phyloP scores from a whole-genome alignment of 768 basidiomycete species.

The Chalciporus chontae region DNA sequence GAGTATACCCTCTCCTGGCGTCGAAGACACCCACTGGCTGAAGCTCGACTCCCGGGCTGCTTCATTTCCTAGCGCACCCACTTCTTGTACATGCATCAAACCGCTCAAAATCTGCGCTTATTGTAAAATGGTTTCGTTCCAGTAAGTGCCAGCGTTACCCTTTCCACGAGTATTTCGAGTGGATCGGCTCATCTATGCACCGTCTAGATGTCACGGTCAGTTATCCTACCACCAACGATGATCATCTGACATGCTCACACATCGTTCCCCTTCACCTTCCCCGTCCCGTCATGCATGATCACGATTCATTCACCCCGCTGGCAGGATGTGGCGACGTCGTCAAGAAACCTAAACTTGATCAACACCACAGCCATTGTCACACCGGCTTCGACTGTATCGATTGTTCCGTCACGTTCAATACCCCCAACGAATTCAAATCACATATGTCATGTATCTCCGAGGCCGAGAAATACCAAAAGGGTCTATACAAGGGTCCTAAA shows the following conservation, averaged over 20 bases:
- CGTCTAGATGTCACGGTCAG: slow-evolving; percentile 67
- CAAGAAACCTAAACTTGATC: slow-evolving; percentile 91
- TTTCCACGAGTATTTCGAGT: not conserved
- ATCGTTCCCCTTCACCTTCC: not conserved
- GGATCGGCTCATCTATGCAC: not conserved
- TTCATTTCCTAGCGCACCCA: not conserved
- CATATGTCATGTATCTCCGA: slow-evolving; percentile 87
- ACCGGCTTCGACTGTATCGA: slow-evolving; percentile 80
- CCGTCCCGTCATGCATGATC: no score
- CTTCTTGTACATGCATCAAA: not conserved
- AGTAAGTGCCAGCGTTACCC: slow-evolving; percentile 49
- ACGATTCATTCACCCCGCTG: no score
- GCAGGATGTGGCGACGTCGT: slow-evolving; percentile 83
- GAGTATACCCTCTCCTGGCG: not conserved
- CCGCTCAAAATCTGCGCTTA: not conserved
- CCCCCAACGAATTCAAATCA: slow-evolving; percentile 71
- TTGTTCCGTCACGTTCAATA: slow-evolving; percentile 79
- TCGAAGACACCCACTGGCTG: not conserved
- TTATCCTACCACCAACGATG: not conserved
- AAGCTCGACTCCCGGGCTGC: not conserved
- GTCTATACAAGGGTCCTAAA: slow-evolving; percentile 78
- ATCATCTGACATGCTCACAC: not conserved
- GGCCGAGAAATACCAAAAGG: slow-evolving; percentile 91
- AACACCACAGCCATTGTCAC: slow-evolving; percentile 60
- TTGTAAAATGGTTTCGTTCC: slow-evolving; percentile 74